Conservation (phyloP, 208 protist genomes). For the Leishmania aethiopica region DNA sequence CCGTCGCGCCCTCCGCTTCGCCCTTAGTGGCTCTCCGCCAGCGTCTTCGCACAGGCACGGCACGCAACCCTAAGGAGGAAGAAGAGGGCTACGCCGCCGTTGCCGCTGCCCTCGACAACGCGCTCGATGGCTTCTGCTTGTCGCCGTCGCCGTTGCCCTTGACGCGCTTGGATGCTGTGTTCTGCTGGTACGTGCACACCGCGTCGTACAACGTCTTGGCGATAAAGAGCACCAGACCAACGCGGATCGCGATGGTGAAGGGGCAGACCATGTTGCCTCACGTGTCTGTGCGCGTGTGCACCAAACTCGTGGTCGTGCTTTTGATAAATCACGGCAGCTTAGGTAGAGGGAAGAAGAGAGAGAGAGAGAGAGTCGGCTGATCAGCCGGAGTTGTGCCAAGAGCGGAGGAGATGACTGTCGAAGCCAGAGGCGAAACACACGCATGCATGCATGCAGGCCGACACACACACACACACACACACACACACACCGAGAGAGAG, state of each 20-base stretch:
- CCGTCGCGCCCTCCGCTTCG: no score
- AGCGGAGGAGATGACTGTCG: not conserved
- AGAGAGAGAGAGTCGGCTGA: not conserved
- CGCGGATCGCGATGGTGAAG: constrained; percentile 39
- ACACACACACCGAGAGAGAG: no score
- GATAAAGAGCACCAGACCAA: constrained; percentile 34
- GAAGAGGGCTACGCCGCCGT: not conserved
- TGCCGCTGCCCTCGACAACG: not conserved
- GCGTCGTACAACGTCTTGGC: constrained; percentile 38
- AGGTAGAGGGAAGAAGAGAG: not conserved
- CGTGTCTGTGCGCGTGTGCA: not conserved
- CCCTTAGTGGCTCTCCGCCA: no score
- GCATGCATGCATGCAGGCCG: not conserved
- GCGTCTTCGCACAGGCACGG: no score
- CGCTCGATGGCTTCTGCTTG: not conserved
- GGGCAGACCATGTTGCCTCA: constrained; percentile 41
- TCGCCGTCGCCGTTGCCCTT: not conserved
- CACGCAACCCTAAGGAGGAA: no score
- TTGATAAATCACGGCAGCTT: not conserved
- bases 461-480: not conserved
- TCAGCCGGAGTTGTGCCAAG: not conserved
- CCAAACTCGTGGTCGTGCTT: not conserved
- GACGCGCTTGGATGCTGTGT: constrained; percentile 1
- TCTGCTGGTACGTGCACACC: not conserved
- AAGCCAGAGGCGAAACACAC: not conserved